Evolutionary conservation across 495 filamentous ascomycete genomes (phyloP).

Genomic region (Talaromyces adpressus): DNA sequence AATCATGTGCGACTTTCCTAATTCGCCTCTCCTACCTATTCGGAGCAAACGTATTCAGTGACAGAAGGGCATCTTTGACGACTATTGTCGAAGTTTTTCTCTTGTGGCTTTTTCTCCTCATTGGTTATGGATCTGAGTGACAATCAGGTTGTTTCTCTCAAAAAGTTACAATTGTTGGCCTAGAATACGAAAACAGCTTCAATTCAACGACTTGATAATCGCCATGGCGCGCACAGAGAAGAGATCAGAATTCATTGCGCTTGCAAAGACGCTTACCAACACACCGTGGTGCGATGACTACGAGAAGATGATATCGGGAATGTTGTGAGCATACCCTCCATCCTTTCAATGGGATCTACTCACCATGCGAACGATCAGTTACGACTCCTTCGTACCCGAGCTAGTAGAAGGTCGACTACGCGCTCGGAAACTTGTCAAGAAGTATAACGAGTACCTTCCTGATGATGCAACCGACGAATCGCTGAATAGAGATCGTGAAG

Average conservation of each 20-base stretch:
- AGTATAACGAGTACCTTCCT: slow-evolving; percentile 32
- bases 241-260: slow-evolving; percentile 18
- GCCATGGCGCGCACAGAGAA: slow-evolving; percentile 26
- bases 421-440: slow-evolving; percentile 20
- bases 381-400: slow-evolving; percentile 21
- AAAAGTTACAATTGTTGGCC: neutral
- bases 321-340: slow-evolving; percentile 21
- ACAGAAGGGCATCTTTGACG: neutral
- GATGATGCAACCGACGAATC: slow-evolving; percentile 15
- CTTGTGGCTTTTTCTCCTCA: neutral
- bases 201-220: neutral
- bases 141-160: neutral
- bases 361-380: slow-evolving; percentile 8
- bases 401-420: slow-evolving; percentile 19
- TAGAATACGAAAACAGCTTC: neutral
- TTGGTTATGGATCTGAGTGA: neutral
- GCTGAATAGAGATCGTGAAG: slow-evolving; percentile 10
- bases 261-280: slow-evolving; percentile 20
- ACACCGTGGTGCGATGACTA: slow-evolving; percentile 35
- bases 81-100: neutral
- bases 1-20: neutral
- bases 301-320: slow-evolving; percentile 42
- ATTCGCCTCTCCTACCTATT: neutral
- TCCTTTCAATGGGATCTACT: neutral
- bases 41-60: neutral